phyloP scores from a whole-genome alignment of 2,329 filamentous ascomycete species.

The Laburnicola sp. region DNA sequence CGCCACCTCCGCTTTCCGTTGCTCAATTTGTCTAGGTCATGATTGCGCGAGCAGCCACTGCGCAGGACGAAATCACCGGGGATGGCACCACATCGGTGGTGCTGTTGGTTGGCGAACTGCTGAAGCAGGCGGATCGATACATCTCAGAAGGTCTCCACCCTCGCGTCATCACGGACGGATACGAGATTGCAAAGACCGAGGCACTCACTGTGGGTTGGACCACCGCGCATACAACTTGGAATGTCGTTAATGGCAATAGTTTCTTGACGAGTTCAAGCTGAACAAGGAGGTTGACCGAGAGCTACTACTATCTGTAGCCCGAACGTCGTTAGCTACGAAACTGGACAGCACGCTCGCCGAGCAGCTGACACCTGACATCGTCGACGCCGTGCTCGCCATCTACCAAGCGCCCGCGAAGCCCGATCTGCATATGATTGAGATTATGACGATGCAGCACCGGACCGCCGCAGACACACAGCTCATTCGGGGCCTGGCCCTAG shows the following conservation, averaged over 20 bases:
- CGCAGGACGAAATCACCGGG: conserved; percentile 97
- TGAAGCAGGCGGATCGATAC: conserved; percentile 96
- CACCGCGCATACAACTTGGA: background rate
- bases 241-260: conserved; percentile 55
- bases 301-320: conserved; percentile 86
- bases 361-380: conserved; percentile 90
- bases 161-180: conserved; percentile 94
- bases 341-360: conserved; percentile 86
- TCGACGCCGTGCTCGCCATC: conserved; percentile 94
- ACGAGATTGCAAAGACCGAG: conserved; percentile 94
- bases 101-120: conserved; percentile 88
- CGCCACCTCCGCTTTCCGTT: background rate
- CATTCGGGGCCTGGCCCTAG: conserved; percentile 87
- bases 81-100: conserved; percentile 98
- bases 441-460: conserved; percentile 99
- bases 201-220: conserved; percentile 69
- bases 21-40: conserved; percentile 55
- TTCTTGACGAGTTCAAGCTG: conserved; percentile 93
- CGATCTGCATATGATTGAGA: conserved; percentile 98
- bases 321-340: conserved; percentile 94
- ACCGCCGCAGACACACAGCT: conserved; percentile 94
- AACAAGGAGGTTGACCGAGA: conserved; percentile 87
- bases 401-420: conserved; percentile 88
- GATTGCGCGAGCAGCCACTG: conserved; percentile 82
- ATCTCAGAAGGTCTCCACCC: conserved; percentile 97